Evolutionary conservation across 768 basidiomycete species (phyloP).

Genomic region (Mycena crocata): DNA sequence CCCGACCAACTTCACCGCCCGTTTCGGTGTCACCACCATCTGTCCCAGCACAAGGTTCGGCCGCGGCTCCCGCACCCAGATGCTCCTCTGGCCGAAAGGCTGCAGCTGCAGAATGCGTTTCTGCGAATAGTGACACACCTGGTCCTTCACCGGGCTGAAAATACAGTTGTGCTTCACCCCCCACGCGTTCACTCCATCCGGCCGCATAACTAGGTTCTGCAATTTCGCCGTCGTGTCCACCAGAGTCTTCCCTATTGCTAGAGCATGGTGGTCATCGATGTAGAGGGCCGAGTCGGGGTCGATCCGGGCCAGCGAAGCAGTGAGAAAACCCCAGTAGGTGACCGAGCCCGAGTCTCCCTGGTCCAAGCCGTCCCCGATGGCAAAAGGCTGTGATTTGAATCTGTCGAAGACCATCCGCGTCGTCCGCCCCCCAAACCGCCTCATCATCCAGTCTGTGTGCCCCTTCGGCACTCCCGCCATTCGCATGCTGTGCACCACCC

Average conservation of each 20-base stretch:
- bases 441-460: slow-evolving; percentile 30
- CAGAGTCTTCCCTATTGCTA: not conserved
- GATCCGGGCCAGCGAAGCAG: not conserved
- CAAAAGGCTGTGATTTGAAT: not conserved
- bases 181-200: too few relatives aligned
- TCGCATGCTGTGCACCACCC: slow-evolving; percentile 18
- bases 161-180: too few relatives aligned
- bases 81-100: too few relatives aligned
- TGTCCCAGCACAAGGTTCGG: not conserved
- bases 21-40: not conserved
- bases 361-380: not conserved
- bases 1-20: not conserved
- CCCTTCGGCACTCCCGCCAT: slow-evolving; percentile 38
- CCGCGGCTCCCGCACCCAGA: not conserved
- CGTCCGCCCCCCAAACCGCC: slow-evolving; percentile 29
- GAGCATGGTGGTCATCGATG: not conserved
- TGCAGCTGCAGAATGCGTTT: too few relatives aligned
- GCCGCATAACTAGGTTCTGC: too few relatives aligned
- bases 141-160: too few relatives aligned
- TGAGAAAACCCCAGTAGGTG: not conserved
- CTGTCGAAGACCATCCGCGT: slow-evolving; percentile 25
- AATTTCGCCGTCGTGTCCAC: too few relatives aligned
- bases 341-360: not conserved
- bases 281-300: not conserved
- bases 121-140: too few relatives aligned